Conservation (phyloP, 108 stramenopile species). For the Stephanodiscus minutulus region DNA sequence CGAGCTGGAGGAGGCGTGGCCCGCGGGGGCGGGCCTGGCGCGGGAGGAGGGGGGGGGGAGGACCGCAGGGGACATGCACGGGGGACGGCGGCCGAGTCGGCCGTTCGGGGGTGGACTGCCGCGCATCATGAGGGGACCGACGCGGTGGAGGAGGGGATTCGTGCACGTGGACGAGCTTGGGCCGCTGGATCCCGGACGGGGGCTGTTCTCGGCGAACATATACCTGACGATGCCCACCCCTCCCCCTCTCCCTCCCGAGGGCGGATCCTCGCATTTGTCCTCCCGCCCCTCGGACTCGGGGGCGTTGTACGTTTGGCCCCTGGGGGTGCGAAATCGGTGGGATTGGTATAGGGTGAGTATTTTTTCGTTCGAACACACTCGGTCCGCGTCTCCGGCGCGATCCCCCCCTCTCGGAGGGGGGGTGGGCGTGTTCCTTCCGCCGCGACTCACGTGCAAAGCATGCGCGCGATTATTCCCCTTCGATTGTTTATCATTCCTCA, state of each 20-base stretch:
- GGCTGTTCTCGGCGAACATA: conserved; percentile 92
- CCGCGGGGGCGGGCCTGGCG: conserved; percentile 69
- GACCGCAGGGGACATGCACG: too few relatives aligned
- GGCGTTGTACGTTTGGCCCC: conserved; percentile 75
- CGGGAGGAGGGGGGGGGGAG: conserved; percentile 34
- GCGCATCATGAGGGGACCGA: conserved; percentile 91
- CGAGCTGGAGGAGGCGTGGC: conserved; percentile 83
- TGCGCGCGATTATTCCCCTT: too few relatives aligned
- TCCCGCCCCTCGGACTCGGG: conserved; percentile 22
- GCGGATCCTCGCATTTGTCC: too few relatives aligned
- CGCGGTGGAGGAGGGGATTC: conserved; percentile 87
- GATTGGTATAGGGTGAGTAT: conserved; percentile 79
- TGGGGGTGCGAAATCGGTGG: conserved; percentile 68
- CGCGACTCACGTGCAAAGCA: too few relatives aligned
- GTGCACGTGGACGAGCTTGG: conserved; percentile 93
- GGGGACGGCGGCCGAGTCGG: conserved; percentile 1
- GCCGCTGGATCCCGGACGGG: conserved; percentile 58
- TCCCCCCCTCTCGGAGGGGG: background rate
- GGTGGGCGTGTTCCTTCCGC: too few relatives aligned
- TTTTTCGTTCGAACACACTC: background rate
- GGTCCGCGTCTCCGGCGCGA: background rate
- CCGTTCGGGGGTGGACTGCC: conserved; percentile 79
- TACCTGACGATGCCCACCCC: conserved; percentile 78
- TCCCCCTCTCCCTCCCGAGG: background rate
- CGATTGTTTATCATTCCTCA: conserved; percentile 12